Conservation (phyloP, 202 grass and related monocot species). For the Schoenoplectus tabernaemontani region DNA sequence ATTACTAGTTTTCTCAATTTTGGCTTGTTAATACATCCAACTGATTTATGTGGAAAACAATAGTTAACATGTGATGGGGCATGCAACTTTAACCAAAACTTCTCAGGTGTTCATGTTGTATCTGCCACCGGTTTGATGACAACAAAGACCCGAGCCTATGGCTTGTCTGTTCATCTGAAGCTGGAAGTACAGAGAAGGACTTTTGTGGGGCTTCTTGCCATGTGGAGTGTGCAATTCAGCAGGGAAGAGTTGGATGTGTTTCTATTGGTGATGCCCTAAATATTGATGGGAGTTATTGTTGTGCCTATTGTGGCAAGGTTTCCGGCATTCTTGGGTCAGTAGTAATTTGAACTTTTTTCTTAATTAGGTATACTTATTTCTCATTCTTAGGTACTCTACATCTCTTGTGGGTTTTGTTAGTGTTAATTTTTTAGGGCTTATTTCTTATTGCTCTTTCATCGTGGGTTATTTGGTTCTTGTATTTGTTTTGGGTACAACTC, state of each 20-base stretch:
- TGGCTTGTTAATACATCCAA: neutral
- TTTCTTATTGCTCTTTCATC: neutral
- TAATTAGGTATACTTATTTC: neutral
- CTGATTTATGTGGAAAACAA: neutral
- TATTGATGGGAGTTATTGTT: conserved; percentile 94
- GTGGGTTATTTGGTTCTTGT: neutral
- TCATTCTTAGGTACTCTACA: neutral
- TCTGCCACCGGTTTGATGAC: conserved; percentile 97
- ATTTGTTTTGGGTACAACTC: neutral
- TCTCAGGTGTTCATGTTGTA: conserved; percentile 81
- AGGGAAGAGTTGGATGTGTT: conserved; percentile 71
- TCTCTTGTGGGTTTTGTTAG: neutral
- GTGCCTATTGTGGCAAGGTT: conserved; percentile 91
- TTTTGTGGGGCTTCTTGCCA: conserved; percentile 95
- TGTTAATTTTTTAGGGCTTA: neutral
- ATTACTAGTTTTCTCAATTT: neutral
- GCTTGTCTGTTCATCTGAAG: conserved; percentile 90
- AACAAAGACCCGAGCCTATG: conserved; percentile 98
- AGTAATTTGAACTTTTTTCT: neutral
- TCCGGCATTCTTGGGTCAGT: conserved; percentile 85
- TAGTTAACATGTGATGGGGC: neutral
- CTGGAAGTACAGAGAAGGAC: conserved; percentile 38
- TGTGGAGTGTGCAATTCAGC: conserved; percentile 72
- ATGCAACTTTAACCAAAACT: neutral
- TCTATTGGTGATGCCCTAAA: conserved; percentile 53